Evolutionary conservation across 1,139 yeast species (phyloP).

Genomic region (Hyphopichia fennica): DNA sequence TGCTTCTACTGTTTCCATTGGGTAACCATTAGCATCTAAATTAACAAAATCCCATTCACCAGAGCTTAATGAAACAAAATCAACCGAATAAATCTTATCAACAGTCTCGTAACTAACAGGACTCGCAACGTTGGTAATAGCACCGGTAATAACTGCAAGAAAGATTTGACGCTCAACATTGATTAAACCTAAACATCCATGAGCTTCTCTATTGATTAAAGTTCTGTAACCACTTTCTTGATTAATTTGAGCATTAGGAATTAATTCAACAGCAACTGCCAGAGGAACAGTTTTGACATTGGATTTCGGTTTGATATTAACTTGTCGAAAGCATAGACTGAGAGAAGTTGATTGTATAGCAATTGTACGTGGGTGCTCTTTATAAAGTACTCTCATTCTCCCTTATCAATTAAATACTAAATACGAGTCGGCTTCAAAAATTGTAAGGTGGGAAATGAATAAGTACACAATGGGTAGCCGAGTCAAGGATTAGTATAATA

Average conservation of each 20-base stretch:
- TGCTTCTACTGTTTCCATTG: slow-evolving; percentile 24
- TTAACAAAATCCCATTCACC: slow-evolving; percentile 79
- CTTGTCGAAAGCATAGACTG: slow-evolving; percentile 48
- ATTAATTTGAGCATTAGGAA: slow-evolving; percentile 39
- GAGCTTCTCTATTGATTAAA: slow-evolving; percentile 57
- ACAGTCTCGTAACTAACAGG: slow-evolving; percentile 82
- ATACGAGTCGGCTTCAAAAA: neutral
- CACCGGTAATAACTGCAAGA: slow-evolving; percentile 77
- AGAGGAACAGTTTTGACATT: slow-evolving; percentile 12
- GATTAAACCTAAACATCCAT: slow-evolving; percentile 85
- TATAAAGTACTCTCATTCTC: slow-evolving; percentile 50
- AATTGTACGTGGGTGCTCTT: slow-evolving; percentile 52
- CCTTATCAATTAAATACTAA: neutral
- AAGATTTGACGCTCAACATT: slow-evolving; percentile 66
- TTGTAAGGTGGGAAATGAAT: too few relatives aligned
- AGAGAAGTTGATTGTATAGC: slow-evolving; percentile 53
- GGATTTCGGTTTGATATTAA: slow-evolving; percentile 7
- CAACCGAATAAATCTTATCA: slow-evolving; percentile 78
- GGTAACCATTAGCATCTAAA: slow-evolving; percentile 63
- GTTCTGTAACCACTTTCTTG: slow-evolving; percentile 43
- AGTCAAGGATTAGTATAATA: too few relatives aligned
- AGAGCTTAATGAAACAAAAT: slow-evolving; percentile 73
- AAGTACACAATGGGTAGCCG: too few relatives aligned
- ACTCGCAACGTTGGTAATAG: slow-evolving; percentile 70
- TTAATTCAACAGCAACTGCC: slow-evolving; percentile 56